Conservation (phyloP, 2,329 filamentous ascomycete genomes). For the Ceratocystis colombiana region DNA sequence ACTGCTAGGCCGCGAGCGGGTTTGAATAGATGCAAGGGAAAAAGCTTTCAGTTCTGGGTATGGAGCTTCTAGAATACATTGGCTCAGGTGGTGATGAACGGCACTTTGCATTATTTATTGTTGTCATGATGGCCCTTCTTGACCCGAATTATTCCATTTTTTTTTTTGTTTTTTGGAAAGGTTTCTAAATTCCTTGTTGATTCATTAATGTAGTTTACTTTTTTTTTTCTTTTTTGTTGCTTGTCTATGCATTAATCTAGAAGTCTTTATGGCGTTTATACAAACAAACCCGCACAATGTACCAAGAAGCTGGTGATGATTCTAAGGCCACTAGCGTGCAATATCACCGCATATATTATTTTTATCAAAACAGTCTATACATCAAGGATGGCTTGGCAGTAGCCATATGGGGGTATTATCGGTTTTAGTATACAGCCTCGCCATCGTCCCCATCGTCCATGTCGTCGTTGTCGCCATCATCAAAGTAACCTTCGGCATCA, state of each 20-base stretch:
- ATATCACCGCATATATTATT: background rate
- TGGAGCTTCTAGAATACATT: background rate
- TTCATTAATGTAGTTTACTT: background rate
- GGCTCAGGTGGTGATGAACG: background rate
- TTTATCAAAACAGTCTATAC: background rate
- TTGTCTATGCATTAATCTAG: background rate
- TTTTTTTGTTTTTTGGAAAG: conserved; percentile 1
- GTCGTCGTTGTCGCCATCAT: conserved; percentile 47
- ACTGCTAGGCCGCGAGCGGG: conserved; percentile 29
- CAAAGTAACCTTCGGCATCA: conserved; percentile 52
- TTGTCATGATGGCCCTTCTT: conserved; percentile 17
- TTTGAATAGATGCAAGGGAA: conserved; percentile 6
- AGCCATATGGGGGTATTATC: conserved; percentile 4
- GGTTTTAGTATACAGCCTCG: conserved; percentile 19
- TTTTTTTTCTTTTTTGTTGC: background rate
- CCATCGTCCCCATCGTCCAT: conserved; percentile 41
- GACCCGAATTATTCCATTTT: background rate
- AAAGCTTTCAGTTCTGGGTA: conserved; percentile 4
- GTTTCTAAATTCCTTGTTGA: background rate
- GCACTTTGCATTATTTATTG: conserved; percentile 4
- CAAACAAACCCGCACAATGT: background rate
- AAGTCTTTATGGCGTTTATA: background rate
- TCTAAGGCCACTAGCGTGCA: background rate
- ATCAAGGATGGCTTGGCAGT: background rate
- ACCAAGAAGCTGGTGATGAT: background rate